Percentiles rank a stretch among this genome's conserved stretches.
Evolutionary conservation across 495 filamentous ascomycete genomes (phyloP).

Genomic region (Penicillium goetzii): DNA sequence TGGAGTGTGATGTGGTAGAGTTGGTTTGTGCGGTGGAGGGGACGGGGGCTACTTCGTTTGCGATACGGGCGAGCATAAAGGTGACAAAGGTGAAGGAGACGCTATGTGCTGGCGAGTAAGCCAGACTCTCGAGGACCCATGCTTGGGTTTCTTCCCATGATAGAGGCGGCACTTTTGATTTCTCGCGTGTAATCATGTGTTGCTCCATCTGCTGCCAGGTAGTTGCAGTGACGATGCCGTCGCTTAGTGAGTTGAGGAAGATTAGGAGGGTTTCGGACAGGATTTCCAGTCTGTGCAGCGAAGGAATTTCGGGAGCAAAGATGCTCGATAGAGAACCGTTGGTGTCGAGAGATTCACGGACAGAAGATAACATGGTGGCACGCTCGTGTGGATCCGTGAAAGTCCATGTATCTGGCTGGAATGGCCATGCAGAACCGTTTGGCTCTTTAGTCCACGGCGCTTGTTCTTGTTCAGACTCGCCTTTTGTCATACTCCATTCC

Average conservation of each 20-base stretch:
- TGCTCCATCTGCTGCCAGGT: conserved; percentile 75
- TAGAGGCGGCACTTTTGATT: conserved; percentile 47
- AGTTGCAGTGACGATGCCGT: conserved; percentile 69
- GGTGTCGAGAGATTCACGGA: conserved; percentile 72
- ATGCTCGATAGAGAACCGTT: conserved; percentile 59
- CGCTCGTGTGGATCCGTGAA: conserved; percentile 41
- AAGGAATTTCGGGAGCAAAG: conserved; percentile 61
- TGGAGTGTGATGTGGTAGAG: background rate
- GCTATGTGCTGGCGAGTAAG: conserved; percentile 72
- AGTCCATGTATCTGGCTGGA: conserved; percentile 58
- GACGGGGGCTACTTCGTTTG: conserved; percentile 49
- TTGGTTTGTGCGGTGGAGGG: conserved; percentile 23
- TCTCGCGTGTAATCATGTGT: conserved; percentile 57
- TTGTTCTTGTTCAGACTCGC: conserved; percentile 42
- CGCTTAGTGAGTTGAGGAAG: conserved; percentile 72
- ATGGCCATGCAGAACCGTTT: conserved; percentile 72
- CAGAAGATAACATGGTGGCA: conserved; percentile 37
- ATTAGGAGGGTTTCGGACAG: conserved; percentile 66
- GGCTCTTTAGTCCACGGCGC: conserved; percentile 62
- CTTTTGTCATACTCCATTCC: conserved; percentile 79
- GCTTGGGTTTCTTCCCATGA: conserved; percentile 66
- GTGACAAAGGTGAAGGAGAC: conserved; percentile 86
- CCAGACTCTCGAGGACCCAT: conserved; percentile 72
- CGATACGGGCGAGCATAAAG: conserved; percentile 66
- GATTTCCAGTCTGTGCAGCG: conserved; percentile 69